These are phyloP conservation scores for Pachysandra terminalis DNA, from an alignment of 164 flowering plant genomes.

Conservation along the genomic window DNA sequence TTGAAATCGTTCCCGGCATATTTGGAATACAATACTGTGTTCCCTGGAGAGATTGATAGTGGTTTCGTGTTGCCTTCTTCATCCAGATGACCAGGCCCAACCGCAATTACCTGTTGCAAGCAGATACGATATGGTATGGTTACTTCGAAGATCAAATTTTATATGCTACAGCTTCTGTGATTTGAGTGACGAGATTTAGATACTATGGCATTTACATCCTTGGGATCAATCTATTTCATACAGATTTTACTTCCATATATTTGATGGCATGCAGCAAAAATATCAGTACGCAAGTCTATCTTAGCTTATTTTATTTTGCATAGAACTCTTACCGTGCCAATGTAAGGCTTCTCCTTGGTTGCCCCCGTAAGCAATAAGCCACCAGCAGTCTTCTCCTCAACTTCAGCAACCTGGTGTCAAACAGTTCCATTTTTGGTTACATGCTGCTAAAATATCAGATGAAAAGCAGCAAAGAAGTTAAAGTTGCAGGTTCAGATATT, in stretches of 20 bases:
- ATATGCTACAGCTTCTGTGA: neutral
- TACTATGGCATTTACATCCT: neutral
- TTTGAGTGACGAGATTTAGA: too few relatives aligned
- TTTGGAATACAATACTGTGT: slow-evolving; percentile 80
- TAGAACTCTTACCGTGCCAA: slow-evolving; percentile 58
- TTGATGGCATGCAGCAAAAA: too few relatives aligned
- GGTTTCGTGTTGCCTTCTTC: slow-evolving; percentile 76
- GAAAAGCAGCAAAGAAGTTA: neutral
- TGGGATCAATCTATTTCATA: too few relatives aligned
- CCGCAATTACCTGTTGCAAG: slow-evolving; percentile 59
- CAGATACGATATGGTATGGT: neutral
- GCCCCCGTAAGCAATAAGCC: slow-evolving; percentile 80
- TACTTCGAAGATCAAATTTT: neutral
- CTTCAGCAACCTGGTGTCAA: slow-evolving; percentile 63
- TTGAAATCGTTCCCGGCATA: slow-evolving; percentile 93
- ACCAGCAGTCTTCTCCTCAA: slow-evolving; percentile 82
- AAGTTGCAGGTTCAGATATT: neutral
- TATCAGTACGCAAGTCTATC: too few relatives aligned
- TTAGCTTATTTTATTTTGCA: neutral
- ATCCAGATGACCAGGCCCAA: slow-evolving; percentile 82
- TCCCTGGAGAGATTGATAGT: slow-evolving; percentile 51
- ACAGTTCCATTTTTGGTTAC: neutral
- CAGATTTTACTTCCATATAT: too few relatives aligned
- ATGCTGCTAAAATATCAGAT: neutral
- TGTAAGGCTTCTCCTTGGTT: slow-evolving; percentile 76